Percentiles rank a stretch among this genome's conserved stretches.
Conservation (phyloP, 2,329 filamentous ascomycete genomes). For the Mollisiaceae sp. region DNA sequence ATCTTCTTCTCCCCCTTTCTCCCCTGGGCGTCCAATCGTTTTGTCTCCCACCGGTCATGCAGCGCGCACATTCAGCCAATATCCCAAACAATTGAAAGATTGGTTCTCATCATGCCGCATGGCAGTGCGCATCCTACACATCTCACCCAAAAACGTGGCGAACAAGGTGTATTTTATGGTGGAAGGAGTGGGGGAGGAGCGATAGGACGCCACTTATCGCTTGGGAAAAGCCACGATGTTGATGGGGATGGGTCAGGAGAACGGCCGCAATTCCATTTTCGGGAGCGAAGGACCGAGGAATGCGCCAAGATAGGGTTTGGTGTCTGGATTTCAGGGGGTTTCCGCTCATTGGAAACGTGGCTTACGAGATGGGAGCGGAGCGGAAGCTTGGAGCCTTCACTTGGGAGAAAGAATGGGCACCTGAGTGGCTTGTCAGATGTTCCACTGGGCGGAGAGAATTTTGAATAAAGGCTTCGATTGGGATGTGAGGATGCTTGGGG, state of each 20-base stretch:
- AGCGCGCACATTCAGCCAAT: constrained; percentile 3
- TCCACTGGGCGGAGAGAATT: neutral
- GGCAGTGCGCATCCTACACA: neutral
- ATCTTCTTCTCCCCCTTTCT: neutral
- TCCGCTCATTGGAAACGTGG: constrained; percentile 5
- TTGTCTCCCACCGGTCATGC: neutral
- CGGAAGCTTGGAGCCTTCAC: neutral
- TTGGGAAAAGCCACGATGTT: neutral
- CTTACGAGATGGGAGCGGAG: neutral
- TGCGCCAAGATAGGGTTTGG: neutral
- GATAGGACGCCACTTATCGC: constrained; percentile 16
- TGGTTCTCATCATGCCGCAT: constrained; percentile 5
- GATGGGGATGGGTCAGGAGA: neutral
- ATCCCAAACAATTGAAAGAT: constrained; percentile 5
- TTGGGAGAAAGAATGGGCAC: neutral
- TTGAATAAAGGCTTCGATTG: neutral
- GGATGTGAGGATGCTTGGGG: neutral
- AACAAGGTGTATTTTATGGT: neutral
- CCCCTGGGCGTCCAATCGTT: no score
- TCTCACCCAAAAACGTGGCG: constrained; percentile 4
- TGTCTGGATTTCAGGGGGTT: neutral
- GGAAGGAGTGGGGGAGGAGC: neutral
- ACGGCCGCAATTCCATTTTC: neutral
- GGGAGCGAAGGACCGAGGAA: neutral
- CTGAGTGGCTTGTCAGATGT: neutral